Base-by-base conservation (phyloP, 768 basidiomycete species). In the Lactarius evosmus region DNA sequence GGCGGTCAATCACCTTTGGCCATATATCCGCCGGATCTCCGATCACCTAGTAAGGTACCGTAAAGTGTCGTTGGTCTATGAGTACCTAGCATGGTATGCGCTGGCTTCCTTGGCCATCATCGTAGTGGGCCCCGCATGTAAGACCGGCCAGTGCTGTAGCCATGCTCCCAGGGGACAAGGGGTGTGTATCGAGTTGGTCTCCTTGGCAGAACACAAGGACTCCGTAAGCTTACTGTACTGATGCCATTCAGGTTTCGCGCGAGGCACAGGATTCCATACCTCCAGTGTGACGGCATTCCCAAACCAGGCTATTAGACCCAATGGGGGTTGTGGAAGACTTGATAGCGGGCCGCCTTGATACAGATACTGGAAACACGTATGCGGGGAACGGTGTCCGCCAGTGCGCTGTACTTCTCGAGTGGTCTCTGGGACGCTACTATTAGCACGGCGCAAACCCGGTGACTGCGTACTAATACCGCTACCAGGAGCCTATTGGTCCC, bases 1-100 rank as follows among this genome's bases (percentile, higher is more conserved):
- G 58, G 50, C 58, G 29, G 46, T 52, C 50, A 60, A 40, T 60
- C 58, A 29, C 32, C 16, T 36, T 30, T 38, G 50, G 49, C 58
- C 58, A 11, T 16, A 36, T 38, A 51, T 40, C 49, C 29, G 34
- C 58, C 50, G 29, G 46, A 38, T 52, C 49, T 60, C 58, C 50
- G 46, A 50, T 59, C 27, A 34, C 33, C n/a, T 7, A 16, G 32
- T 46, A 36, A 61, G 38, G 38, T 25, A 65, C 54, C 19, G 50
- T n/a, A 27, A 44, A 4, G 40, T 50, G 32, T 29, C 7, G n/a
- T 25, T 50, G 19, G 29, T 52, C 36, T 33, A 62, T 8, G 33
- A 34, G 38, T 25, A n/a, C 33, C 25, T 41, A n/a, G 32, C 17
- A 22, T 30, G 36, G 32, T 29, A 17, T 25, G 36, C 32, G n/a